These are phyloP conservation scores for Zygosaccharomyces sapae DNA, from an alignment of 1,139 yeast species.

Conservation along the genomic window DNA sequence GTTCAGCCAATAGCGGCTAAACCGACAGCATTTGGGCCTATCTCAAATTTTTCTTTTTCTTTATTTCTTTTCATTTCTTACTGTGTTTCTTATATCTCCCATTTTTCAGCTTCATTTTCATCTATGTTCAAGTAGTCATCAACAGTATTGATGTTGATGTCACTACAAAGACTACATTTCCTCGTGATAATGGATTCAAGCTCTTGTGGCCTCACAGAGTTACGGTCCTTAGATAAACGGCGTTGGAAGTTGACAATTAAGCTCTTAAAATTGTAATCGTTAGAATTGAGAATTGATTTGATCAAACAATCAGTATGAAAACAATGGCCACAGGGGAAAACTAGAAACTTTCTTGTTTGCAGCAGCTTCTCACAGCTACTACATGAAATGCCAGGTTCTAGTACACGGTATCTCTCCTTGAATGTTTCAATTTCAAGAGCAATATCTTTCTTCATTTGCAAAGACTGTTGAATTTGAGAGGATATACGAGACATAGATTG, in stretches of 20 bases:
- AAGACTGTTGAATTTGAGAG: slow-evolving; percentile 71
- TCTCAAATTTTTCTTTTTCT: background rate
- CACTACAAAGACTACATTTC: slow-evolving; percentile 80
- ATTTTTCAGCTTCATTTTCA: slow-evolving; percentile 23
- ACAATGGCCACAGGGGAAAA: slow-evolving; percentile 87
- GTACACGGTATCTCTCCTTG: slow-evolving; percentile 48
- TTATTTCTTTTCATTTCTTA: background rate
- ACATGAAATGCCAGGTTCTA: slow-evolving; percentile 87
- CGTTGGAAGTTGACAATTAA: slow-evolving; percentile 54
- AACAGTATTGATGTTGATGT: slow-evolving; percentile 61
- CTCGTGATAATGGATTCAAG: slow-evolving; percentile 58
- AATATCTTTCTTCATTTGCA: slow-evolving; percentile 58
- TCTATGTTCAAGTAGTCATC: slow-evolving; percentile 48
- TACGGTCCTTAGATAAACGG: slow-evolving; percentile 36
- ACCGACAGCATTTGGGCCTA: background rate
- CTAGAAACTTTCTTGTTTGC: slow-evolving; percentile 67
- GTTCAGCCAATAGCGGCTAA: background rate
- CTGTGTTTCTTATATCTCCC: slow-evolving; percentile 21
- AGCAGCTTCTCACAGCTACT: slow-evolving; percentile 62
- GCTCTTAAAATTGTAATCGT: slow-evolving; percentile 65
- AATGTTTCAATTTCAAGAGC: slow-evolving; percentile 53
- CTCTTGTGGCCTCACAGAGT: slow-evolving; percentile 30
- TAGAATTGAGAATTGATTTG: slow-evolving; percentile 53
- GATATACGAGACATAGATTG: slow-evolving; percentile 59
- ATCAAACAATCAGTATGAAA: slow-evolving; percentile 87